Evolutionary conservation across 768 basidiomycete species (phyloP).

Genomic region (Rhodotorula graminis): DNA sequence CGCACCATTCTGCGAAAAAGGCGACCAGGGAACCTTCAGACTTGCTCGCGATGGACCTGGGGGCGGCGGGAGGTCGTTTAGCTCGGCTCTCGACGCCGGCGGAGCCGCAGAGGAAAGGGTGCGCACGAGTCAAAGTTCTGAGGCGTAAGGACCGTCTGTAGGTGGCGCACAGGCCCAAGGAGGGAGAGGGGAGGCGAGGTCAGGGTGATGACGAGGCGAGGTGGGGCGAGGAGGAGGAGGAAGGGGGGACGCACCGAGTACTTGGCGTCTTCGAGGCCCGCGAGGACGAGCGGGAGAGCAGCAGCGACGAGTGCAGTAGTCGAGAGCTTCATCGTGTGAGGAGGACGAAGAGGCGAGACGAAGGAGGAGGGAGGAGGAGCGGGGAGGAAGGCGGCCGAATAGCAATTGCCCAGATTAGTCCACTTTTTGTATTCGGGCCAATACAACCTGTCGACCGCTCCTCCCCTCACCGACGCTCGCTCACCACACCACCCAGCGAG

Average conservation of each 20-base stretch:
- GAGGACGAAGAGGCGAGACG: background rate
- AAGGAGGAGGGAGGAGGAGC: background rate
- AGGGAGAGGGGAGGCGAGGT: background rate
- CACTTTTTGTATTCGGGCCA: too few relatives aligned
- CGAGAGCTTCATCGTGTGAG: conserved; percentile 3
- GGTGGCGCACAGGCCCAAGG: background rate
- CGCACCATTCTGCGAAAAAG: conserved; percentile 61
- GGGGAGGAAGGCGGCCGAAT: background rate
- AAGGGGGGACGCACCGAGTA: conserved; percentile 15
- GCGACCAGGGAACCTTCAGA: conserved; percentile 58
- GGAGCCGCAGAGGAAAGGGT: background rate
- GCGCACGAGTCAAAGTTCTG: conserved; percentile 70
- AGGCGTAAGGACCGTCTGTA: conserved; percentile 54
- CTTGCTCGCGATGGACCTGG: conserved; percentile 66
- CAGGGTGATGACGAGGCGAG: background rate
- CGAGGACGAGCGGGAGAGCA: conserved; percentile 6
- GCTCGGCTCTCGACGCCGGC: background rate
- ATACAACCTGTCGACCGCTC: too few relatives aligned
- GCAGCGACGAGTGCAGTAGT: background rate
- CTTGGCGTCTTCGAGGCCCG: conserved; percentile 42
- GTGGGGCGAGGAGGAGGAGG: background rate
- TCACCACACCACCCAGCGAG: too few relatives aligned
- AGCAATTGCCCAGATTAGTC: too few relatives aligned
- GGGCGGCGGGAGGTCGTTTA: conserved; percentile 52
- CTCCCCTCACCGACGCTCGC: background rate